phyloP scores from a whole-genome alignment of 1,284 basidiomycete genomes.

The Apiotrichum gracile region DNA sequence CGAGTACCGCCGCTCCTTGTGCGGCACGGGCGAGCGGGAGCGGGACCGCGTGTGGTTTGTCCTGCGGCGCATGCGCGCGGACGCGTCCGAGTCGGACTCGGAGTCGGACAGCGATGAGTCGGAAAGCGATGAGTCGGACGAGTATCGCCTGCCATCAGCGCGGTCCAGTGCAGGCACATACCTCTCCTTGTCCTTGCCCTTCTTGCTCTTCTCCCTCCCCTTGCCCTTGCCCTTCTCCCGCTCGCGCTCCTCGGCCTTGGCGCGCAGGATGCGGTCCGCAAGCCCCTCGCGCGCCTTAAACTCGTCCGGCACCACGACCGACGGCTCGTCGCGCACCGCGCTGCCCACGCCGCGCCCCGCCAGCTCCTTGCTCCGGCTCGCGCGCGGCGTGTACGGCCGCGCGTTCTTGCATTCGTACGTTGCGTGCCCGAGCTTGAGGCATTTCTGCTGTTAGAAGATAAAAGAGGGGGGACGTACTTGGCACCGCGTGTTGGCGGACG shows the following conservation, averaged over 20 bases:
- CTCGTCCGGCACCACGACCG: slow-evolving; percentile 46
- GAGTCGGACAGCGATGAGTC: slow-evolving; percentile 1
- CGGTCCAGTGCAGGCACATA: neutral
- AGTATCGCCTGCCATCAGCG: slow-evolving; percentile 1
- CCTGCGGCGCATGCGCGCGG: neutral
- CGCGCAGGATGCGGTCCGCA: slow-evolving; percentile 44
- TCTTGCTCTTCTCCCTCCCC: neutral
- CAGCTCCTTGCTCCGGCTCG: slow-evolving; percentile 36
- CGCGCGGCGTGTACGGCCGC: slow-evolving; percentile 40
- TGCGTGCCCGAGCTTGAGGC: slow-evolving; percentile 43
- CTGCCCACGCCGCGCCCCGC: slow-evolving; percentile 17
- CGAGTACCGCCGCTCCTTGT: neutral
- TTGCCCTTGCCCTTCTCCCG: neutral
- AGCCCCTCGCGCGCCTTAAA: slow-evolving; percentile 37
- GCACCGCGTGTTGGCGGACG: slow-evolving; percentile 41
- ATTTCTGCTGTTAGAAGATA: slow-evolving; percentile 26
- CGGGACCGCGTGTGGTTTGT: neutral
- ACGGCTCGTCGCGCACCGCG: slow-evolving; percentile 28
- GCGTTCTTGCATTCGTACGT: slow-evolving; percentile 47
- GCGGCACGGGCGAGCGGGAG: neutral
- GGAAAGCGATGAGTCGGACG: slow-evolving; percentile 2
- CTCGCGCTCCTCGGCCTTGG: slow-evolving; percentile 38
- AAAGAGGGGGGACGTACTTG: slow-evolving; percentile 31
- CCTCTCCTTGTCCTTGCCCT: slow-evolving; percentile 10
- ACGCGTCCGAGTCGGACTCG: slow-evolving; percentile 5